A percentile compares a stretch with the other conserved stretches of the same genome.
These are phyloP conservation scores for Aspergillus novofumigatus DNA, from an alignment of 2,329 filamentous ascomycete genomes.

Conservation along the genomic window DNA sequence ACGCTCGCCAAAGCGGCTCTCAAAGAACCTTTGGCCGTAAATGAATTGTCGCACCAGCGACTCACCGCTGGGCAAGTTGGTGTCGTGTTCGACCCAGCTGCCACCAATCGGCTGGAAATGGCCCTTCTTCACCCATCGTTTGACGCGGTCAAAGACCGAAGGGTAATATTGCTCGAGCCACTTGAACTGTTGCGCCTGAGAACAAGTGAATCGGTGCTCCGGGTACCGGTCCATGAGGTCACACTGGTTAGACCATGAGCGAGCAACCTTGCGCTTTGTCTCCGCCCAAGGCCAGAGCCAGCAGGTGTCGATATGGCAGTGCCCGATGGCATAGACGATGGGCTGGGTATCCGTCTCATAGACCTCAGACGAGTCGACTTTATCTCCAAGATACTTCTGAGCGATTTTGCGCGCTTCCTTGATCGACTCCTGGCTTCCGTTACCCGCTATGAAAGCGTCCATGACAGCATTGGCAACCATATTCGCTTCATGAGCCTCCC, in stretches of 20 bases:
- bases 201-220: slow-evolving; percentile 87
- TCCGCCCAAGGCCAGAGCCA: slow-evolving; percentile 99
- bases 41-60: slow-evolving; percentile 91
- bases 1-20: slow-evolving; percentile 84
- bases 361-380: slow-evolving; percentile 77
- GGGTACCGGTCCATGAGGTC: slow-evolving; percentile 92
- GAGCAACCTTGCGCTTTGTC: slow-evolving; percentile 91
- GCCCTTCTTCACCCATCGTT: slow-evolving; percentile 82
- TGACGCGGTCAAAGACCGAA: slow-evolving; percentile 82
- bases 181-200: slow-evolving; percentile 95
- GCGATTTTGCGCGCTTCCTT: slow-evolving; percentile 77
- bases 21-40: slow-evolving; percentile 92
- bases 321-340: slow-evolving; percentile 82
- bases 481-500: slow-evolving; percentile 82
- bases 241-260: slow-evolving; percentile 96
- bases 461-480: slow-evolving; percentile 84
- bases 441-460: slow-evolving; percentile 77
- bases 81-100: slow-evolving; percentile 98
- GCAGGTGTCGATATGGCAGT: slow-evolving; percentile 97
- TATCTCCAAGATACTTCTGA: slow-evolving; percentile 72
- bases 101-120: slow-evolving; percentile 93
- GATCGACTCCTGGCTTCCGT: slow-evolving; percentile 69
- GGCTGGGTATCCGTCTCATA: slow-evolving; percentile 72
- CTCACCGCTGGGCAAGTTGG: slow-evolving; percentile 93
- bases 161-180: slow-evolving; percentile 93